Base-by-base conservation (phyloP, 305 asterid species). In the Fraxinus sp. region DNA sequence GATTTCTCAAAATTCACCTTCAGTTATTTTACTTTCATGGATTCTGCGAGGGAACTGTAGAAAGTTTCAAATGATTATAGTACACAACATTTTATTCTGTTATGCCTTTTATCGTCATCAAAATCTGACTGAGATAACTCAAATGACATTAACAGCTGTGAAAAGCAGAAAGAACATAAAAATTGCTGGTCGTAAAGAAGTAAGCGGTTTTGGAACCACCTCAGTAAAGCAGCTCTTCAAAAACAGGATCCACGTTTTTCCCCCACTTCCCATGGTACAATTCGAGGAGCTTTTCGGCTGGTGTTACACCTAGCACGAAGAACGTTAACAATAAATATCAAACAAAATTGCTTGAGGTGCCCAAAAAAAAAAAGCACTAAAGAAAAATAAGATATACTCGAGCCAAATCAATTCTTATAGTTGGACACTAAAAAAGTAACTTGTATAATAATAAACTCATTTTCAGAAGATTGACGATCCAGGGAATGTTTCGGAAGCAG, bases 181-280 rank as follows among this genome's bases (percentile, higher is more conserved):
- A 57, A 13, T 68, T 72, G 28, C 74, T 14, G 81, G 80, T 26
- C 36, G 3, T 32, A 32, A 9, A 33, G 78, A 36, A 59, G 72
- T 64, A 7, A 11, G 4, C 28, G 5, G 30, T 57, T 7, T 20
- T n/a, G 28, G 26, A 74, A 59, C 39, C 16, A 78, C 35, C 75
- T 71, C 84, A 93, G 86, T 91, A 93, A 36, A 91, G 93, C 80
- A 91, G 89, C 90, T 91, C 94, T 88, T 92, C 89, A 22, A 92
- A 93, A 75, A 91, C 91, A 14, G 97, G 94, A 86, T 92, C 97
- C 7, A 92, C 93, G 13, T 83, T 92, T 78, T 86, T 88, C 39
- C 91, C 97, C 98, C 98, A 95, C 87, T 89, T 95, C 81, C 93
- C 98, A 73, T 92, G 86, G 97, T 95, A 95, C 89, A 91, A 52